Evolutionary conservation across 305 asterid genomes (phyloP).

Genomic region (Stenogyne calaminthoides): DNA sequence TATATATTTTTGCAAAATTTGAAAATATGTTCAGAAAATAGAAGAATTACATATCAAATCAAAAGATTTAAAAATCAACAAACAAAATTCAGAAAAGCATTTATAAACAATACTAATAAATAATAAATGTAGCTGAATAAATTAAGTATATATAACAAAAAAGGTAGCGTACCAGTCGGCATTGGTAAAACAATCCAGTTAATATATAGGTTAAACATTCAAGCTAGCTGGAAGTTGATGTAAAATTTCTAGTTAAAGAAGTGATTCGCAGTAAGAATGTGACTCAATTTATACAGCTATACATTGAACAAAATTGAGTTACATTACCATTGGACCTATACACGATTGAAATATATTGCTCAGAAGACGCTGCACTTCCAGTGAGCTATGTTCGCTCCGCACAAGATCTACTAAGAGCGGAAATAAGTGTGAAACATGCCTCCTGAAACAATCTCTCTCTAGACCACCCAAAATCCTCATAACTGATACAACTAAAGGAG

Average conservation of each 20-base stretch:
- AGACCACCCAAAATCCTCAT: constrained; percentile 64
- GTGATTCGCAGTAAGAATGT: neutral
- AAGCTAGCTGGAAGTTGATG: neutral
- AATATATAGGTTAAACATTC: neutral
- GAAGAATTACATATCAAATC: too few species aligned
- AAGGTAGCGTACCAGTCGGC: neutral
- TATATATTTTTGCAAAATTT: too few species aligned
- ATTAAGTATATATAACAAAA: neutral
- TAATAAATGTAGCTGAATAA: too few species aligned
- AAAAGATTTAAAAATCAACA: too few species aligned
- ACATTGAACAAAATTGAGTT: constrained; percentile 32
- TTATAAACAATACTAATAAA: too few species aligned
- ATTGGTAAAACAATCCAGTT: neutral
- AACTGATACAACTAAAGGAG: constrained; percentile 65
- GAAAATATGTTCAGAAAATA: too few species aligned
- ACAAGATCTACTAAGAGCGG: constrained; percentile 86
- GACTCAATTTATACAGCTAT: constrained; percentile 23
- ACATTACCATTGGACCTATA: constrained; percentile 74
- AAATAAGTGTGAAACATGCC: constrained; percentile 58
- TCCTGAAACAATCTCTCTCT: constrained; percentile 56
- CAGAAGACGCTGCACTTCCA: constrained; percentile 76
- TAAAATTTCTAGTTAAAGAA: neutral
- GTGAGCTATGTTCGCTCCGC: constrained; percentile 89
- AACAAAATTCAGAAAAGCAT: too few species aligned
- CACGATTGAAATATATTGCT: constrained; percentile 69